Percentiles rank a stretch among this genome's conserved stretches.
phyloP scores from a whole-genome alignment of 116 monocot species.

The Iris pallida region DNA sequence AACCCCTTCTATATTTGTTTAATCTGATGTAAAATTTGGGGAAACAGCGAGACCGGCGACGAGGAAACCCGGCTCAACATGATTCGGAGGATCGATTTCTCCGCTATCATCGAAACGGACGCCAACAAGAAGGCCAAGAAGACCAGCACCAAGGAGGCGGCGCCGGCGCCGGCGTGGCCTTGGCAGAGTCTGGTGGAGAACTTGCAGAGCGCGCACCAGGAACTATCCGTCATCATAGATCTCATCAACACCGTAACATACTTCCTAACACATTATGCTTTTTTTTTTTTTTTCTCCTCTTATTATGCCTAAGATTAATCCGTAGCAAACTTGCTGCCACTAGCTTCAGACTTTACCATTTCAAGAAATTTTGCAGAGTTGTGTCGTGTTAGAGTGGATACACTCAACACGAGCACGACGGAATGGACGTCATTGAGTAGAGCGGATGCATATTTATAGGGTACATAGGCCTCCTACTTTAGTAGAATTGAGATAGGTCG shows the following conservation, averaged over 20 bases:
- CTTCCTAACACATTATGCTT: background rate
- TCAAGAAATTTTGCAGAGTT: no score
- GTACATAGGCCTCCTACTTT: no score
- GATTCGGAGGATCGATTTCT: conserved; percentile 84
- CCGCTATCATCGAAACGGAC: conserved; percentile 58
- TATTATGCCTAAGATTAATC: background rate
- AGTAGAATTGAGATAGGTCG: no score
- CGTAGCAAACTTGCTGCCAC: no score
- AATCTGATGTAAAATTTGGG: background rate
- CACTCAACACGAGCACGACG: no score
- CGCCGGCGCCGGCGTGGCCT: conserved; percentile 33
- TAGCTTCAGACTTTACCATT: no score
- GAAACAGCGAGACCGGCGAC: conserved; percentile 48
- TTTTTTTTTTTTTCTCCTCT: conserved; percentile 1
- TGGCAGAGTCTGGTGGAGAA: conserved; percentile 86
- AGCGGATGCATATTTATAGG: no score
- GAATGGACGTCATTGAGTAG: no score
- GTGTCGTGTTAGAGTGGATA: no score
- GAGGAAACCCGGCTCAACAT: conserved; percentile 72
- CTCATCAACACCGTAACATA: conserved; percentile 53
- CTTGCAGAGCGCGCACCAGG: conserved; percentile 54
- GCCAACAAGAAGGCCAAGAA: conserved; percentile 51
- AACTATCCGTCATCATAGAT: conserved; percentile 52
- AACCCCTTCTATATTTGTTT: background rate
- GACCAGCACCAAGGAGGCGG: conserved; percentile 24